A percentile compares a stretch with the other conserved stretches of the same genome.
Evolutionary conservation across 164 flowering plant genomes (phyloP).

Genomic region (Annona squamosa): DNA sequence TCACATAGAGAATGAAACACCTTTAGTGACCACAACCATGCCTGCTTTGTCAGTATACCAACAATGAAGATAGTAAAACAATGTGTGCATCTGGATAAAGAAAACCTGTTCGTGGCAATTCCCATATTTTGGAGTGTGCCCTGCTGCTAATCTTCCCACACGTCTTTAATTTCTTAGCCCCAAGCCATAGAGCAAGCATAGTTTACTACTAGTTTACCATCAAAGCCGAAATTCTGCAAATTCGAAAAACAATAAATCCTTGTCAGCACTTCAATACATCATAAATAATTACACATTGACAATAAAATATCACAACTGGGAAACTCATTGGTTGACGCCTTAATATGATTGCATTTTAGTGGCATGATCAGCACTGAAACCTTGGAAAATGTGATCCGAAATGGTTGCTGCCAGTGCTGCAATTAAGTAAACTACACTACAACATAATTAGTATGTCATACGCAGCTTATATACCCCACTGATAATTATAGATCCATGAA

Average conservation of each 20-base stretch:
- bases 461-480: neutral
- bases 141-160: neutral
- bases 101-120: no score
- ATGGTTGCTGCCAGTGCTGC: neutral
- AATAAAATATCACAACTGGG: neutral
- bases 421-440: neutral
- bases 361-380: neutral
- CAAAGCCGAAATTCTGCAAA: conserved; percentile 83
- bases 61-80: no score
- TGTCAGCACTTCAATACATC: neutral
- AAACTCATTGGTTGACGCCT: neutral
- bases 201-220: conserved; percentile 86
- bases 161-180: conserved; percentile 41
- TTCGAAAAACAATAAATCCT: neutral
- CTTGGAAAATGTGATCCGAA: neutral
- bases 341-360: neutral
- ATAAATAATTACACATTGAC: no score
- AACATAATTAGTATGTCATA: neutral
- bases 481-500: neutral
- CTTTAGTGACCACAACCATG: no score
- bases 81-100: no score
- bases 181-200: conserved; percentile 95
- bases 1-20: no score
- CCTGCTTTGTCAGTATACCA: no score
- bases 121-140: neutral